Percentiles rank a stretch among this genome's conserved stretches.
Conservation (phyloP, 2,329 filamentous ascomycete genomes). For the Aspergillus ochraceoroseus region DNA sequence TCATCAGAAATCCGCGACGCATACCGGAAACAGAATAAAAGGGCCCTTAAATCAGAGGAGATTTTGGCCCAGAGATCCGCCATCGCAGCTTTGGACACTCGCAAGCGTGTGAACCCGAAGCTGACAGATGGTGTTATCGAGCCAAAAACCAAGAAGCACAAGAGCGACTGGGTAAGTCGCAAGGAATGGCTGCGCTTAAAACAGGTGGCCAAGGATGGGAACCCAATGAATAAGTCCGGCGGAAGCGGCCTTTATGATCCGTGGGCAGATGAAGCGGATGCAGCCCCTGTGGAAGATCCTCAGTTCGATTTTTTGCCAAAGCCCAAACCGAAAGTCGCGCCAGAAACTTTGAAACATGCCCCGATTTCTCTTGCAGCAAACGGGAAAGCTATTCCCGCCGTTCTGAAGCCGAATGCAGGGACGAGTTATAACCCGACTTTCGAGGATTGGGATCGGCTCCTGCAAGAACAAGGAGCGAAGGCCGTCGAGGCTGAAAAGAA, state of each 20-base stretch:
- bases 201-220: slow-evolving; percentile 67
- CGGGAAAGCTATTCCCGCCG: slow-evolving; percentile 72
- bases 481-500: slow-evolving; percentile 74
- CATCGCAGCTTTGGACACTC: slow-evolving; percentile 69
- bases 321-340: slow-evolving; percentile 62
- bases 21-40: slow-evolving; percentile 66
- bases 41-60: slow-evolving; percentile 81
- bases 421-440: slow-evolving; percentile 92
- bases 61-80: slow-evolving; percentile 82
- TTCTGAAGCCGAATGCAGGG: slow-evolving; percentile 72
- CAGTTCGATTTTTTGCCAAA: slow-evolving; percentile 63
- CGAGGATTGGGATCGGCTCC: slow-evolving; percentile 73
- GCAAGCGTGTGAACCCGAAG: slow-evolving; percentile 68
- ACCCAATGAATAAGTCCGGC: slow-evolving; percentile 50
- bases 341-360: slow-evolving; percentile 67
- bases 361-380: slow-evolving; percentile 78
- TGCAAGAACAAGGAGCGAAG: slow-evolving; percentile 69
- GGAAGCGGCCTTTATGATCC: slow-evolving; percentile 65
- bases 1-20: slow-evolving; percentile 62
- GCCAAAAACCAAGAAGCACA: slow-evolving; percentile 64
- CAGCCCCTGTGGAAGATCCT: slow-evolving; percentile 45
- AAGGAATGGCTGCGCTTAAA: slow-evolving; percentile 77
- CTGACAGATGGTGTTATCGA: slow-evolving; percentile 68
- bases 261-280: slow-evolving; percentile 59
- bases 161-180: slow-evolving; percentile 73